Base-by-base conservation (phyloP, 805 yeast species). In the Metschnikowia henanensis region DNA sequence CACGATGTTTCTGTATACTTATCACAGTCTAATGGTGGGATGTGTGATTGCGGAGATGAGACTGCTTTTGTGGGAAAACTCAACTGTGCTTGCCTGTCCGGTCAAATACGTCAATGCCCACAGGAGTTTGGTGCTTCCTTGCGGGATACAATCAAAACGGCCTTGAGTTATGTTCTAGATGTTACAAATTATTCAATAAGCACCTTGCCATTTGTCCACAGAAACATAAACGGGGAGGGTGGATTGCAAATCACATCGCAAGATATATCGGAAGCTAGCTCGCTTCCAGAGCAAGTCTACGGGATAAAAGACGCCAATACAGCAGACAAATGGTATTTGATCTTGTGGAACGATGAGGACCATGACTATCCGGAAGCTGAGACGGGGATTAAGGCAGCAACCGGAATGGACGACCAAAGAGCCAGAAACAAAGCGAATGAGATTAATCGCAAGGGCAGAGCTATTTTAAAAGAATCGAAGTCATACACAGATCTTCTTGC, bases 301-400 rank as follows among this genome's bases (percentile, higher is more conserved):
- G 69, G 66, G 9, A 60, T 50, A 0, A 47, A 39, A 8, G 79
- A 73, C 50, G 18, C 17, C 7, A 72, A 74, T 51, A 46, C 70
- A 2, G 37, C 43, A 12, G 45, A 67, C 12, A 37, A 40, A 31
- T 81, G 76, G 66, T 63, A 69, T 32, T 66, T 85, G 25, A 57
- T 83, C 18, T 67, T 84, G n/a, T 87, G 91, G 85, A 87, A 87
- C 59, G 95, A 87, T 57, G 94, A 87, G 55, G 73, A 70, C 51
- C 94, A 87, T 55, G 77, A 79, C 53, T 77, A 74, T 51, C 67
- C 72, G 2, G 77, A 79, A 45, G 87, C 87, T 1, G 68, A 66
- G 15, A 59, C 62, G 10, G 79, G 80, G 3, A 70, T 82, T 29
- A 51, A 52, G 4, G 58, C 59, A 2, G 72, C 72, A 1, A 56